Base-by-base conservation (phyloP, 2,329 filamentous ascomycete species). In the Westerdykella ornata region DNA sequence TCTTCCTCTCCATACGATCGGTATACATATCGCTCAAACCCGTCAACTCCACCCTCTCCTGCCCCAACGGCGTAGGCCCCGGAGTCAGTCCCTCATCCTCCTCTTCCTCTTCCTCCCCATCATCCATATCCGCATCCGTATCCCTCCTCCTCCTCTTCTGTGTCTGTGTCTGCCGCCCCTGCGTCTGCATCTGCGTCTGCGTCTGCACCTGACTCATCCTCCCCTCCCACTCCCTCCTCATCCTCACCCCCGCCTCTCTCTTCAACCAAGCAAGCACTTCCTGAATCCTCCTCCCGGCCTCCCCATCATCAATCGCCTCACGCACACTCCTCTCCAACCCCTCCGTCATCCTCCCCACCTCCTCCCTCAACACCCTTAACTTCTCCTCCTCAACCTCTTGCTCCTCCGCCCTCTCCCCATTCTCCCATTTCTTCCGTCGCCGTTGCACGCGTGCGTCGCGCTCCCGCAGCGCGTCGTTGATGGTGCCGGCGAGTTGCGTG, bases 251-350 rank as follows among this genome's bases (percentile, higher is more conserved):
- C 44, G 53, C 47, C 51, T 71, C 45, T 35, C 59, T 44, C 52
- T 64, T 49, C 17, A 79, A 53, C 44, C 67, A 65, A 3, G 57
- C 51, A 4, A 81, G 46, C 2, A 68, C 63, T 11, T 69, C 65
- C 20, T 66, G 65, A 34, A 78, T 56, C 4, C 60, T 55, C 41
- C 69, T 60, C 12, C 77, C 57, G 44, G 68, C 71, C 7, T 71
- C 64, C 42, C 73, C 68, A 7, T 69, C 69, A 60, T 85, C 81
- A 44, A 84, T 75, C 37, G 78, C 60, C 11, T 70, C 66, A 13
- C 80, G 71, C 54, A 83, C 72, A 35, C 67, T 69, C 54, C 73
- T 68, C 49, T 85, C 81, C 55, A 83, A 69, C 38, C 71, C 68
- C 19, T 63, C 59, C 1, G 78, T 82, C 50, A 77, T 65, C 3